Conservation (phyloP, 2,329 filamentous ascomycete species). For the Fusarium tupiense region DNA sequence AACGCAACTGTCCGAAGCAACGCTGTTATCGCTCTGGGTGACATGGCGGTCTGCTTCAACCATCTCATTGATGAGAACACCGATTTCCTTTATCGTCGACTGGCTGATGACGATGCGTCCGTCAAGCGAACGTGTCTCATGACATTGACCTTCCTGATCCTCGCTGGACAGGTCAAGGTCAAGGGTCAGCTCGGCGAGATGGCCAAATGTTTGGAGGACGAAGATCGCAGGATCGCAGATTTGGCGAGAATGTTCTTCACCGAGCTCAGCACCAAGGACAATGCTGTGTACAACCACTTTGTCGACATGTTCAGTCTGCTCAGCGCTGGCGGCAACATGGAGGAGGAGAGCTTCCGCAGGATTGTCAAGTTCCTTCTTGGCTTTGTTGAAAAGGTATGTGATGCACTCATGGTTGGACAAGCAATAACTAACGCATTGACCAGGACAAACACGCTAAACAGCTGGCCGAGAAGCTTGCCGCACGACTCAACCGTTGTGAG, state of each 20-base stretch:
- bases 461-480: slow-evolving; percentile 90
- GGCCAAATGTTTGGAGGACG: slow-evolving; percentile 97
- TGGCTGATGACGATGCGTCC: slow-evolving; percentile 87
- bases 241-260: slow-evolving; percentile 98
- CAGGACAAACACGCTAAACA: slow-evolving; percentile 98
- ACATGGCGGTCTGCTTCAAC: slow-evolving; percentile 99
- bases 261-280: slow-evolving; percentile 96
- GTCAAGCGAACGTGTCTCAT: slow-evolving; percentile 98
- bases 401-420: neutral
- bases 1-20: slow-evolving; percentile 95
- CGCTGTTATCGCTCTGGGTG: slow-evolving; percentile 93
- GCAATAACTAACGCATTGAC: slow-evolving; percentile 24
- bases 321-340: slow-evolving; percentile 80
- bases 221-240: slow-evolving; percentile 93
- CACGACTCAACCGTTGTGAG: slow-evolving; percentile 84
- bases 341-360: slow-evolving; percentile 85
- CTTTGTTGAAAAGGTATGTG: slow-evolving; percentile 92
- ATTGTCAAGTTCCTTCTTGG: slow-evolving; percentile 93
- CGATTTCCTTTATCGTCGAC: slow-evolving; percentile 92
- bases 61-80: slow-evolving; percentile 99
- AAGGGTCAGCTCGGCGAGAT: slow-evolving; percentile 98
- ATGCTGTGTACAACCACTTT: slow-evolving; percentile 99
- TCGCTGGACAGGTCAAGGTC: slow-evolving; percentile 98
- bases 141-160: slow-evolving; percentile 96
- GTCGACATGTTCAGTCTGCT: slow-evolving; percentile 98